phyloP scores from a whole-genome alignment of 371 early-diverging fungal species.

The Mortierella sp. region DNA sequence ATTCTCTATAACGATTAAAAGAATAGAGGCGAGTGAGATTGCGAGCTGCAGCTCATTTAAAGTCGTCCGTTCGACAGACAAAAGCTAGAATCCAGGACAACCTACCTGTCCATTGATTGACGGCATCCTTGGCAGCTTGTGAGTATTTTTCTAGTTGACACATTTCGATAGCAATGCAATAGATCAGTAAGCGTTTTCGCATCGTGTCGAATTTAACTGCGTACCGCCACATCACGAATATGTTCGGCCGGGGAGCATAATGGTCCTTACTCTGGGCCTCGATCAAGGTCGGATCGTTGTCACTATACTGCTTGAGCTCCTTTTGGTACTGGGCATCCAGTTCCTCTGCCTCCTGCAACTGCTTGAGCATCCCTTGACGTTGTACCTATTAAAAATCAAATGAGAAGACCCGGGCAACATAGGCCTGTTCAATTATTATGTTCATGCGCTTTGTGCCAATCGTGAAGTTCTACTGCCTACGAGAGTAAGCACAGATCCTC shows the following conservation, averaged over 20 bases:
- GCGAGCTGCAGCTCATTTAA: not conserved
- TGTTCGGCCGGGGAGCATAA: not conserved
- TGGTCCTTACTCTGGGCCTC: conserved; percentile 69
- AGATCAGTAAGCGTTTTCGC: not conserved
- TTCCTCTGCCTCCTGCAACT: conserved; percentile 64
- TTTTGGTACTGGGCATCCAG: conserved; percentile 46
- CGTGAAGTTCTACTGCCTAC: not conserved
- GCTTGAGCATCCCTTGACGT: conserved; percentile 63
- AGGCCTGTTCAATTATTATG: not conserved
- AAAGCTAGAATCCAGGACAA: not conserved
- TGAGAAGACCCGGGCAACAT: not conserved
- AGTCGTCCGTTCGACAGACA: not conserved
- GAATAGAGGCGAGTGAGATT: not conserved
- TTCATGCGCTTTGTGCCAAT: not conserved
- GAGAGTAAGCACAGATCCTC: not conserved
- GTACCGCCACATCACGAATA: not conserved
- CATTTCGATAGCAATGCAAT: not conserved
- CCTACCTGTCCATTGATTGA: conserved; percentile 91
- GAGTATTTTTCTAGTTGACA: conserved; percentile 68
- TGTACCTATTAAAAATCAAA: conserved; percentile 61
- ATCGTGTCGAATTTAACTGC: not conserved
- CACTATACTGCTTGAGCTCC: conserved; percentile 77
- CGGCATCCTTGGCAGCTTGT: conserved; percentile 77
- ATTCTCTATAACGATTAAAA: conserved; percentile 72
- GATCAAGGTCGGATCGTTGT: conserved; percentile 85